Conservation (phyloP, 2,329 filamentous ascomycete species). For the Hymenoscyphus scutula region DNA sequence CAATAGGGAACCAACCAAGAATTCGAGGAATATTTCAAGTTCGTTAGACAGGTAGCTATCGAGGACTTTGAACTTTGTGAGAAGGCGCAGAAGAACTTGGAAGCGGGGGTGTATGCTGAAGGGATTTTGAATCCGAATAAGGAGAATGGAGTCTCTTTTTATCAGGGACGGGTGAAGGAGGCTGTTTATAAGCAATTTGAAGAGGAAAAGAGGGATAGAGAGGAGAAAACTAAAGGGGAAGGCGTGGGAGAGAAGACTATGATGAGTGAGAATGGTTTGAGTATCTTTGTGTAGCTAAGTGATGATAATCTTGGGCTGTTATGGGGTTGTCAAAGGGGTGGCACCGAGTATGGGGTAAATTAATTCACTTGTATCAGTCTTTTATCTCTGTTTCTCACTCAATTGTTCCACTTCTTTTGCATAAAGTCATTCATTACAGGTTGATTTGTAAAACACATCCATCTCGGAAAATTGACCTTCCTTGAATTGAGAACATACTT, state of each 20-base stretch:
- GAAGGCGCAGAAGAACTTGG: conserved; percentile 52
- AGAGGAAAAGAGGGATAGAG: conserved; percentile 21
- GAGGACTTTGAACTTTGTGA: conserved; percentile 58
- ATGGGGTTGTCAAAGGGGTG: too few species aligned
- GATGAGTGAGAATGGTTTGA: background rate
- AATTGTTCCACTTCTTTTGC: too few species aligned
- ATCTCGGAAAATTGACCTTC: too few species aligned
- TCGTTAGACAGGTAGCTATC: conserved; percentile 53
- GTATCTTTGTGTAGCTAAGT: background rate
- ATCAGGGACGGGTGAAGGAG: conserved; percentile 32
- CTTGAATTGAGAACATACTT: too few species aligned
- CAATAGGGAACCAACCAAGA: conserved; percentile 44
- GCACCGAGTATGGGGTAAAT: too few species aligned
- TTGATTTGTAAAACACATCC: too few species aligned
- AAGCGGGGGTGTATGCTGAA: conserved; percentile 52
- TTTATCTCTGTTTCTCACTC: too few species aligned
- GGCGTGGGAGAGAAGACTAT: background rate
- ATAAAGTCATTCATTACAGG: too few species aligned
- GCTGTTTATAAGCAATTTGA: conserved; percentile 30
- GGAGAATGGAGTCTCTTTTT: conserved; percentile 53
- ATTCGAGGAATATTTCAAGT: conserved; percentile 56
- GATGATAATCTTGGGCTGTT: background rate
- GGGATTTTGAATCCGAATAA: conserved; percentile 55
- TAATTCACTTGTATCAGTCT: too few species aligned
- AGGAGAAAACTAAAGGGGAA: conserved; percentile 13